These are phyloP conservation scores for Tetrapisispora iriomotensis DNA, from an alignment of 805 yeast species.

Conservation along the genomic window DNA sequence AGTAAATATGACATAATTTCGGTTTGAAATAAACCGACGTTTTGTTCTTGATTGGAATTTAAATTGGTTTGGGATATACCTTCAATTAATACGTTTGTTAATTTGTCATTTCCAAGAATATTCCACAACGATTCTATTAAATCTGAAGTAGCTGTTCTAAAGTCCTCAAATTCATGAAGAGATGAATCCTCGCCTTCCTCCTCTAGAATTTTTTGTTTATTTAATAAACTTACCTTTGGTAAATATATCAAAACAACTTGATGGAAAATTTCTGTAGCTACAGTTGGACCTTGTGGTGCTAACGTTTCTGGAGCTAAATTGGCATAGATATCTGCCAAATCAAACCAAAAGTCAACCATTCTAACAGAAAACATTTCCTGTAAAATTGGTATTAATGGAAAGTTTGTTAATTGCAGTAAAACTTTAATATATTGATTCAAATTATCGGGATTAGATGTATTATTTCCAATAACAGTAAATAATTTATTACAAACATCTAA, in stretches of 20 bases:
- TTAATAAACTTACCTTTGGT: constrained; percentile 46
- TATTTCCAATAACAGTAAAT: constrained; percentile 15
- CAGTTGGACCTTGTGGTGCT: constrained; percentile 22
- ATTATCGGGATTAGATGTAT: constrained; percentile 5
- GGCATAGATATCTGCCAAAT: constrained; percentile 45
- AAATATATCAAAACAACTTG: constrained; percentile 56
- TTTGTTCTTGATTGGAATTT: not conserved
- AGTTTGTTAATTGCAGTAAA: constrained; percentile 43
- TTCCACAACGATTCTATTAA: constrained; percentile 64
- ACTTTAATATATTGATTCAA: constrained; percentile 36
- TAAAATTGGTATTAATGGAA: constrained; percentile 45
- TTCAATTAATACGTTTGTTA: constrained; percentile 23
- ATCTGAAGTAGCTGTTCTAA: constrained; percentile 68
- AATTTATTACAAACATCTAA: constrained; percentile 27
- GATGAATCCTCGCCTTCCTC: constrained; percentile 18
- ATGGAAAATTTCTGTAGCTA: constrained; percentile 35
- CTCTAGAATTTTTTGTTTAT: constrained; percentile 31
- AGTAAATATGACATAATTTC: constrained; percentile 27
- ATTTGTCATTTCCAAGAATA: constrained; percentile 40
- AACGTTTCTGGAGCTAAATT: constrained; percentile 29
- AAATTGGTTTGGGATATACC: constrained; percentile 13
- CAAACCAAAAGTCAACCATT: constrained; percentile 61
- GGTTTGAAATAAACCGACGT: constrained; percentile 19
- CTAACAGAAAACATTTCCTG: constrained; percentile 50
- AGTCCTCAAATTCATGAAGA: constrained; percentile 49